Percentiles rank a stretch among this genome's conserved stretches.
Conservation (phyloP, 208 protist genomes). For the Trypanosoma cruzi region DNA sequence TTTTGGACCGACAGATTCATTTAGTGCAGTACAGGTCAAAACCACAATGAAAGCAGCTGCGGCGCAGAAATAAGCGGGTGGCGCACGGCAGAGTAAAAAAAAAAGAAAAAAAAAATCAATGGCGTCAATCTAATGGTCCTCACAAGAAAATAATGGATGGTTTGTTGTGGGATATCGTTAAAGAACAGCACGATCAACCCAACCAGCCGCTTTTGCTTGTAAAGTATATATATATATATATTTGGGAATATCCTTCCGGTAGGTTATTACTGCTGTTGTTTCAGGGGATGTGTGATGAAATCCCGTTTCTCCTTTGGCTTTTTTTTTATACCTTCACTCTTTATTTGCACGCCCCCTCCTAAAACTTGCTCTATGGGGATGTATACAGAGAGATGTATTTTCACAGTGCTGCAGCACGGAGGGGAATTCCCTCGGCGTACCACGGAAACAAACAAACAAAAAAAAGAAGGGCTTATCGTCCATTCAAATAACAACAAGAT, state of each 20-base stretch:
- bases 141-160: neutral
- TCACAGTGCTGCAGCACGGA: neutral
- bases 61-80: neutral
- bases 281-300: neutral
- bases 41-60: neutral
- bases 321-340: neutral
- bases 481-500: neutral
- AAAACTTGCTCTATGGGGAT: neutral
- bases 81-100: neutral
- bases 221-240: neutral
- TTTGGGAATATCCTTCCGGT: too few relatives aligned
- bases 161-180: neutral
- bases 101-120: neutral
- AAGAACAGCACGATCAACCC: neutral
- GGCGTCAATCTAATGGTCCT: neutral
- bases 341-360: neutral
- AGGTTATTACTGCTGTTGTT: too few relatives aligned
- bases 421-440: neutral
- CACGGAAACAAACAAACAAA: conserved; percentile 6
- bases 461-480: neutral
- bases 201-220: neutral
- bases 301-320: neutral
- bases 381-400: neutral
- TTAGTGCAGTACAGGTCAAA: neutral
- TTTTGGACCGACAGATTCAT: neutral